phyloP scores from a whole-genome alignment of 164 flowering plant genomes.

The Stephania yunnanensis region DNA sequence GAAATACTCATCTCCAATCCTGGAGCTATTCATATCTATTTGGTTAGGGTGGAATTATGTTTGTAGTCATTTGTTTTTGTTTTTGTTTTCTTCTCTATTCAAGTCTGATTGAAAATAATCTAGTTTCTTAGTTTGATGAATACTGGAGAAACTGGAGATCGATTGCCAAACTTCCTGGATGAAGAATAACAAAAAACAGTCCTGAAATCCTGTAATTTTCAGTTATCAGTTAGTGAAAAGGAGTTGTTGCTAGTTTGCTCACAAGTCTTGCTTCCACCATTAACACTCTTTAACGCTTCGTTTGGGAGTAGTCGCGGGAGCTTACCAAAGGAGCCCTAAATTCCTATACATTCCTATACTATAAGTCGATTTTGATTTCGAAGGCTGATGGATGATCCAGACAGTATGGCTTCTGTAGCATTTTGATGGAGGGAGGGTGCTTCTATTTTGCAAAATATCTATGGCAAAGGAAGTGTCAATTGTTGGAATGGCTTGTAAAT shows the following conservation, averaged over 20 bases:
- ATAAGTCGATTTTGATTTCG: not conserved
- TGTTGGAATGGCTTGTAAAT: not conserved
- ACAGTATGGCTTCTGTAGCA: not conserved
- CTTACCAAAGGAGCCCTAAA: not conserved
- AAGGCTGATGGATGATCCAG: not conserved
- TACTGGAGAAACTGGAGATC: slow-evolving; percentile 20
- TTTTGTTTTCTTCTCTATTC: not conserved
- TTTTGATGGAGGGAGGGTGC: too few relatives aligned
- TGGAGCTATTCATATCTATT: slow-evolving; percentile 12
- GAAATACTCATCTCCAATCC: slow-evolving; percentile 2
- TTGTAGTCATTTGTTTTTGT: slow-evolving; percentile 1
- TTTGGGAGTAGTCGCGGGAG: not conserved
- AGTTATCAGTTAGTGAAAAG: slow-evolving; percentile 10
- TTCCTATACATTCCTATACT: not conserved
- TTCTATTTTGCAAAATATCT: too few relatives aligned
- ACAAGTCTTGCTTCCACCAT: too few relatives aligned
- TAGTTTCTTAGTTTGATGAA: slow-evolving; percentile 15
- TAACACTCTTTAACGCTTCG: too few relatives aligned
- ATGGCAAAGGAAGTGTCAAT: too few relatives aligned
- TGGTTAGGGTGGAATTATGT: slow-evolving; percentile 15
- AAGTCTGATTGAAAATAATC: slow-evolving; percentile 21
- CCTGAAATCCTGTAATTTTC: slow-evolving; percentile 19
- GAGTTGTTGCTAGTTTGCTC: not conserved
- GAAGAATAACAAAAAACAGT: slow-evolving; percentile 13
- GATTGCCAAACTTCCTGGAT: slow-evolving; percentile 12